Evolutionary conservation across 129 eudicot genomes (phyloP), one percentile per base, ranked within the genome.

Genomic region (Ambrosia artemisiifolia): DNA sequence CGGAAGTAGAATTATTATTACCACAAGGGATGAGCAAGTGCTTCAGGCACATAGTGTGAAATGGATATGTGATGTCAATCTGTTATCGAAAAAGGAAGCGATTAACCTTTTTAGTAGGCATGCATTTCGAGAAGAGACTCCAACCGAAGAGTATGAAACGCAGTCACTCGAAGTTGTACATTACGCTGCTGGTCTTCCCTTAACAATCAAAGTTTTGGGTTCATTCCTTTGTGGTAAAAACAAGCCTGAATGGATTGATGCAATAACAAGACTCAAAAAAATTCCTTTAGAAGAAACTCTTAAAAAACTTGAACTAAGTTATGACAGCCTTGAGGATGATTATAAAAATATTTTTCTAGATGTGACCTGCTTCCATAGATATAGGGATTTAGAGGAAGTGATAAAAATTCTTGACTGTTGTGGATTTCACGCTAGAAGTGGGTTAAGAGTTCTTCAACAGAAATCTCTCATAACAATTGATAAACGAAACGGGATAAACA

Each of bases 1-100:
- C 2, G 44, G 60, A 67, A 67, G 71, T 66, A 66, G 57, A 66
- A 46, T 66, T 46, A 66, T 66, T 33, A 5, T 66, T 6, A 66
- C 71, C 0, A 66, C 71, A 19, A 66, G 71, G 46, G 57, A 66
- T 13, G 17, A 19, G 40, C 71, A 66, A 0, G 71, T 66, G 56
- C 40, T 66, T 4, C 3, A 8, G 3, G 56, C 20, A 1, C 42
- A 46, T 16, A 3, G 40, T 20, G 71, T 66, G 71, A 11, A 46
- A 28, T 24, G 17, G 6, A 66, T 44, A 9, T 19, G 28, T 24
- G 17, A 24, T 24, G 20, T 42, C 56, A 6, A 1, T 6, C 19
- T 44, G 1, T 50, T 50, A 16, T n/a, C 11, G 0, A 11, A 53
- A 1, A 3, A 53, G 32, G 60, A 53, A 53, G 60, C 32, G 1